Percentiles rank a stretch among this genome's conserved stretches.
phyloP scores from a whole-genome alignment of 305 asterid genomes.

The Solanum hybrid region DNA sequence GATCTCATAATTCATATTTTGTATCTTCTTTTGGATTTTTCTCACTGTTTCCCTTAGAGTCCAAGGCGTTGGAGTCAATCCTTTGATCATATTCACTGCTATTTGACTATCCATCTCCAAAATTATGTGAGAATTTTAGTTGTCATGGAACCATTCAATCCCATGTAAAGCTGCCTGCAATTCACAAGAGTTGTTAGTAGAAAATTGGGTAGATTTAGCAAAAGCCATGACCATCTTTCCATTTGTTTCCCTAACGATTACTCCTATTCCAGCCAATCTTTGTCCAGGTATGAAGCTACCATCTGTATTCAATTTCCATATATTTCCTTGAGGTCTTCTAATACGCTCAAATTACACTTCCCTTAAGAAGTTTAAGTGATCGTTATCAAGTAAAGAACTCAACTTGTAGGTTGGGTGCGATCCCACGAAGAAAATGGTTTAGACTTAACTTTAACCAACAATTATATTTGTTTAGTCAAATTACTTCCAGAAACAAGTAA shows the following conservation, averaged over 20 bases:
- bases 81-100: not conserved
- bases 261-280: no score
- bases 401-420: no score
- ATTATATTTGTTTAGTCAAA: no score
- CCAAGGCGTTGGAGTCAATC: not conserved
- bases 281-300: not conserved
- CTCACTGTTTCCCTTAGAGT: not conserved
- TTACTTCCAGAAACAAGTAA: no score
- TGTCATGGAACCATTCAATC: not conserved
- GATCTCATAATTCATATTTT: not conserved
- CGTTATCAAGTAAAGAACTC: no score
- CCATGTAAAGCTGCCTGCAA: not conserved
- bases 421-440: no score
- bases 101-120: not conserved
- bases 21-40: not conserved
- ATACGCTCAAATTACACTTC: no score
- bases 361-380: no score
- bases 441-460: no score
- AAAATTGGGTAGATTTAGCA: not conserved
- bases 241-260: not conserved
- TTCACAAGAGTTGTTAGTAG: not conserved
- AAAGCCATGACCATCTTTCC: not conserved
- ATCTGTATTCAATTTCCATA: no score
- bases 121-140: not conserved
- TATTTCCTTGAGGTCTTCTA: no score